Evolutionary conservation across 2,329 filamentous ascomycete genomes (phyloP), one percentile per base, ranked within the genome.

Genomic region (Ophiosphaerella korrae): DNA sequence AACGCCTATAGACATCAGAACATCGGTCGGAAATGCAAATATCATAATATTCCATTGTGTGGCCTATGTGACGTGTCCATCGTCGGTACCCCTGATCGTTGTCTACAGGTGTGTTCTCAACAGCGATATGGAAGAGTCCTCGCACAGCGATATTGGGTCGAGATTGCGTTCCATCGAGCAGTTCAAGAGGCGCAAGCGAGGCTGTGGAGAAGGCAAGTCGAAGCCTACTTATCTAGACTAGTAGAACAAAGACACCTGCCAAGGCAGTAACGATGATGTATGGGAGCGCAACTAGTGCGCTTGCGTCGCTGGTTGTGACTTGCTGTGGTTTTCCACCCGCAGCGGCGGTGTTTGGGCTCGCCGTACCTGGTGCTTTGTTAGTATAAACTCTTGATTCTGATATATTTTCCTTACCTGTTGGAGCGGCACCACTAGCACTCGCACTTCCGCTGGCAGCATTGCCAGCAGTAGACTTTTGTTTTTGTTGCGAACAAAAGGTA

Each of bases 231-330:
- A 4, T 50, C 40, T 58, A 67, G 42, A 67, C 48, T 14, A 65
- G 50, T 2, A 62, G 8, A 6, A 55, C 50, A 42, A 63, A 60
- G 18, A 58, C 16, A 12, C 40, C 57, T 14, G 53, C 57, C 11
- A 65, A 37, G 14, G 52, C 50, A 4, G 62, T 50, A 0, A 63
- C 52, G 23, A 63, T 49, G 7, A 61, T 9, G 31, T 60, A 62
- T 4, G 64, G 55, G 40, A 62, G 47, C 1, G 54, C 48, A 42
- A 58, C 55, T 9, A 61, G 36, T 16, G 48, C 39, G 21, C 37
- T 44, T 26, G 62, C 60, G n/a, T 39, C 50, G 26, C 53, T 43
- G 4, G 38, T 60, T 16, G 23, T 18, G 6, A 14, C 44, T 26
- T 46, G 44, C 12, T 23, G n/a, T 18, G 44, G 35, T 31, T 26